Evolutionary conservation across 1,284 basidiomycete species (phyloP), one percentile per base, ranked within the genome.

Genomic region (Cryptococcus floricola): DNA sequence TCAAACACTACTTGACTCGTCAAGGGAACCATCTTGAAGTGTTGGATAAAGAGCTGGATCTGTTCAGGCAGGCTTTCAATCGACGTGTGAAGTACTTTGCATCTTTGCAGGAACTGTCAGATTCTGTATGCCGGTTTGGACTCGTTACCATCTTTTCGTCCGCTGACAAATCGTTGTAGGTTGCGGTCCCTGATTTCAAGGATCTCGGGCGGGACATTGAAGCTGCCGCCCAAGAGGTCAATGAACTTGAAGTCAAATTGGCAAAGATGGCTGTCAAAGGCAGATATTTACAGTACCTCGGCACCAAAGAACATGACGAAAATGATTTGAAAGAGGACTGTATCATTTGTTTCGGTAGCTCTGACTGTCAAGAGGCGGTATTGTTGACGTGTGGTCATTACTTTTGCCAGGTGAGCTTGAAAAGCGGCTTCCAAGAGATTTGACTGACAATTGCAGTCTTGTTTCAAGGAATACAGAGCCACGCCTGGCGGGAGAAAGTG

Each of bases 101-200:
- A 1, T 65, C 68, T 3, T 61, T 76, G 10, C 75, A 77, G 55
- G 73, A 69, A 50, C 71, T 77, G 12, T 75, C 73, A 2, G 75
- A 77, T 55, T 72, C 69, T 6, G 73, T 67, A 25, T 42, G 62
- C 50, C 5, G 12, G 18, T 39, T 41, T 28, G 16, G 16, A 25
- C 6, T 38, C 23, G 23, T 23, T 23, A 3, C 23, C 23, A 23
- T 23, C 23, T 23, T 1, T 23, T 3, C 3, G 23, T 23, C 23
- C 31, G 31, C 31, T 34, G 31, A 34, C 31, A 2, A 10, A 6
- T 6, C 1, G 5, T 34, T 10, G 31, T 34, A 68, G 58, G 66
- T 67, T 1, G 39, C 62, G 3, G 60, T 57, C 8, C 66, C 69
- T 0, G 58, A 63, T 18, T 63, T 61, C 56, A 60, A 61, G 38